Conservation (phyloP, 208 protist genomes). For the Leishmania lainsoni region DNA sequence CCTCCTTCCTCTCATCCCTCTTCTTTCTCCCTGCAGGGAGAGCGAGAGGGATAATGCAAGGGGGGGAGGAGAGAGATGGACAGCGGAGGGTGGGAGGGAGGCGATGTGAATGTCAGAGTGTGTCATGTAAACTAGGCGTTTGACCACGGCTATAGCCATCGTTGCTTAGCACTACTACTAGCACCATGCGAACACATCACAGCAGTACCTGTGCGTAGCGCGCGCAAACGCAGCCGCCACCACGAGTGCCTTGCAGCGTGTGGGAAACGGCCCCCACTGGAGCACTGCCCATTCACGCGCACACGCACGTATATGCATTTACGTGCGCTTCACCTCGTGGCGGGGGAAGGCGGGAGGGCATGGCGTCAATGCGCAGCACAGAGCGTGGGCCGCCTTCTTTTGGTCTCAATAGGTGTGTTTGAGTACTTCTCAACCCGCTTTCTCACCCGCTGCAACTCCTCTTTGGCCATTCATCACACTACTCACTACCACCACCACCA, state of each 20-base stretch:
- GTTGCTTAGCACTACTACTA: not conserved
- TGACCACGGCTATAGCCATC: not conserved
- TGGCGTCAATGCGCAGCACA: not conserved
- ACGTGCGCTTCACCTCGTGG: not conserved
- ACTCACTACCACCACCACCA: not conserved
- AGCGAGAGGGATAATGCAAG: not conserved
- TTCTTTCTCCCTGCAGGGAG: not conserved
- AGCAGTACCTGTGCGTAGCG: not conserved
- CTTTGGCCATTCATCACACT: not conserved
- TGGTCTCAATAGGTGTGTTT: not conserved
- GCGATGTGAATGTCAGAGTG: not conserved
- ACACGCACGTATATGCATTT: not conserved
- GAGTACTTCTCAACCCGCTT: not conserved
- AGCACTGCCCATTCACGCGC: not conserved
- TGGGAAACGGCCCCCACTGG: not conserved
- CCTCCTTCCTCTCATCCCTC: not conserved
- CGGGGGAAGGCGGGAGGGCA: not conserved
- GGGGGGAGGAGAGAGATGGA: not conserved
- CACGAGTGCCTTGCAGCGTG: not conserved
- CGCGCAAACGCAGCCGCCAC: not conserved
- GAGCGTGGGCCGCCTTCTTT: not conserved
- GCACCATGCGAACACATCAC: not conserved
- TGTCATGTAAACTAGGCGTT: slow-evolving; percentile 1
- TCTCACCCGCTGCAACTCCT: not conserved
- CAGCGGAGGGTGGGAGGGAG: not conserved